Base-by-base conservation (phyloP, 2,329 filamentous ascomycete species). In the Cladosporium halotolerans region DNA sequence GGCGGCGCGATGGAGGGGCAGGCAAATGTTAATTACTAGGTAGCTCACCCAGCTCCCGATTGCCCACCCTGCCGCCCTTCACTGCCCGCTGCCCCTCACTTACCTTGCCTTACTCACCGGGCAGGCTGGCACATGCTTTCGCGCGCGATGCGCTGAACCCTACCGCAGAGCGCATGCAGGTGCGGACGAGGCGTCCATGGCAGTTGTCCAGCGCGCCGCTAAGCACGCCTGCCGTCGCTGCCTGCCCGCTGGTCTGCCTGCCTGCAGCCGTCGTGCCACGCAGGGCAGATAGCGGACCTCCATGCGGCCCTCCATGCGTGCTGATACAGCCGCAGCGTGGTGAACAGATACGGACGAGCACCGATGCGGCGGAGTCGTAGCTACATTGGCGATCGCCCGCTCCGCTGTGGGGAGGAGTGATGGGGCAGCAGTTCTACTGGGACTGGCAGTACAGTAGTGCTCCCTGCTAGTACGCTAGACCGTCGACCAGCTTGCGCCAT, bases 151-250 rank as follows among this genome's bases (percentile, higher is more conserved):
- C 34, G 23, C 23, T 28, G 5, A 7, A 28, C 23, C 39, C 47
- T 50, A 42, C 47, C 32, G 23, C 18, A 38, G 8, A 36, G 39
- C 42, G 18, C 48, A 44, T 51, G 48, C 48, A 38, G 39, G 13
- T 18, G 48, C 48, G 48, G 48, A 16, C 47, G 39, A 50, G 47
- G 47, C 47, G 47, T 50, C 46, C 39, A 39, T 39, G 11, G 31
- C 48, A 19, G 32, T 43, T 39, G 23, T 28, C 41, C 46, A 40
- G 38, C 38, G 8, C 38, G 46, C 46, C 46, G 46, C 46, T 49
- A 49, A 18, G 19, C n/a, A 36, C 18, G 34, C 31, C 48, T 43
- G 48, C 40, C 48, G 48, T 51, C 38, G 28, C 32, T 28, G 23
- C 23, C 23, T 28, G 23, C 23, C 23, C 23, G 23, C 23, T 28